Base-by-base conservation (phyloP, 768 basidiomycete genomes). In the Hericium erinaceus region DNA sequence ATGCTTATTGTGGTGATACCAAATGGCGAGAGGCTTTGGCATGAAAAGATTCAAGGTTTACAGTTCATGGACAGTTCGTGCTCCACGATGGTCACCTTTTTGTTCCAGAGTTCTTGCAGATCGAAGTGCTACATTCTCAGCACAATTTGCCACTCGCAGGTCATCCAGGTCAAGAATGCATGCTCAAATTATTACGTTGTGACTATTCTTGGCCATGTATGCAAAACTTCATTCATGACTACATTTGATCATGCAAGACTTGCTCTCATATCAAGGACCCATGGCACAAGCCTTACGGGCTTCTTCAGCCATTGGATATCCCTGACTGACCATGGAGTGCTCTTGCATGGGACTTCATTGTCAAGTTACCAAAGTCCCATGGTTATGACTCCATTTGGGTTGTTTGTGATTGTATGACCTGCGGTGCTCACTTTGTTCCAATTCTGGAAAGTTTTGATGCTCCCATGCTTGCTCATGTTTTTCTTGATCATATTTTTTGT, bases 141-240 rank as follows among this genome's bases (percentile, higher is more conserved):
- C 78, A 80, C 60, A 73, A 80, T 57, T 55, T 61, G 20, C 61
- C 67, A 2, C 52, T 70, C 22, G 68, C 69, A 33, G 77, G 79
- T 12, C 79, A 80, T 54, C 74, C 69, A 7, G 77, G 79, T 2
- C 66, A 61, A 12, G 60, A 57, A 2, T 65, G 64, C 15, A 79
- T 77, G 0, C 55, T 65, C 11, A 60, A 68, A 3, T 56, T 70
- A 2, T 59, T 80, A 3, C 48, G 41, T 0, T 64, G 69, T 4
- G 65, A 77, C 46, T 80, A 72, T 60, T 74, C 66, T 2, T 80
- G 77, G 77, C 77, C 68, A 2, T 52, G 59, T 2, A 59, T 72
- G 37, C 50, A 57, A n/a, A 50, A 50, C 12, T 67, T 64, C 54
- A 61, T 76, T 28, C 51, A 62, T 7, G 33, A 57, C 38, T 76